Percentiles rank a stretch among this genome's conserved stretches.
Evolutionary conservation across 1,284 basidiomycete genomes (phyloP).

Genomic region (Pisolithus thermaeus): DNA sequence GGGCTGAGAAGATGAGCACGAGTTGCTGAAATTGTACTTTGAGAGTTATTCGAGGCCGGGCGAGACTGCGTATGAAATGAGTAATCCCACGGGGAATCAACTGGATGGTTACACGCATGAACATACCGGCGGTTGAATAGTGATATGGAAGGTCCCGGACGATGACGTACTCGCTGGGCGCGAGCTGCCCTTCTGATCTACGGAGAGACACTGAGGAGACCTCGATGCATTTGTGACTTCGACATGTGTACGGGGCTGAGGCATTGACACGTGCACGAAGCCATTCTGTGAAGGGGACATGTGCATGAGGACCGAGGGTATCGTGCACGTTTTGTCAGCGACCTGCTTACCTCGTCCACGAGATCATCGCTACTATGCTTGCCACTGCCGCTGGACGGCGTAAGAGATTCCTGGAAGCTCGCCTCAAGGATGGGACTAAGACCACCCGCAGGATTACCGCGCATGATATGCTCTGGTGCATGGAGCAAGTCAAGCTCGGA

Average conservation of each 20-base stretch:
- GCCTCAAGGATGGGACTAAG: slow-evolving; percentile 26
- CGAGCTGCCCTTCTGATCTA: slow-evolving; percentile 14
- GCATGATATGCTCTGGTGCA: slow-evolving; percentile 22
- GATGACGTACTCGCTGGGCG: slow-evolving; percentile 26
- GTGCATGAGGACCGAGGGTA: slow-evolving; percentile 3
- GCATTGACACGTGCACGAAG: slow-evolving; percentile 31
- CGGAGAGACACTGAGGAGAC: slow-evolving; percentile 19
- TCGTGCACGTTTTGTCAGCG: not conserved
- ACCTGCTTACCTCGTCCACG: slow-evolving; percentile 25
- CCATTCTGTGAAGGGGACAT: slow-evolving; percentile 17
- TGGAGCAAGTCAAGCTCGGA: slow-evolving; percentile 30
- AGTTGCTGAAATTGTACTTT: slow-evolving; percentile 17
- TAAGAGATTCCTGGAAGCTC: slow-evolving; percentile 22
- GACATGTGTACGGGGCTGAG: slow-evolving; percentile 19
- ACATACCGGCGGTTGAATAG: slow-evolving; percentile 28
- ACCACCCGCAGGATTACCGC: slow-evolving; percentile 17
- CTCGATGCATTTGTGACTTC: slow-evolving; percentile 19
- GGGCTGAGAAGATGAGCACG: slow-evolving; percentile 26
- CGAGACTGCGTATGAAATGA: slow-evolving; percentile 18
- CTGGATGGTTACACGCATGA: not conserved
- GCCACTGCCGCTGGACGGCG: slow-evolving; percentile 10
- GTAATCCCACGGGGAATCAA: slow-evolving; percentile 3
- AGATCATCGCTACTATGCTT: slow-evolving; percentile 19
- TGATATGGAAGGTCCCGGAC: slow-evolving; percentile 28
- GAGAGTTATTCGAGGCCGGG: slow-evolving; percentile 25